A percentile compares a stretch with the other conserved stretches of the same genome.
Conservation (phyloP, 768 basidiomycete genomes). For the Trametes maxima region DNA sequence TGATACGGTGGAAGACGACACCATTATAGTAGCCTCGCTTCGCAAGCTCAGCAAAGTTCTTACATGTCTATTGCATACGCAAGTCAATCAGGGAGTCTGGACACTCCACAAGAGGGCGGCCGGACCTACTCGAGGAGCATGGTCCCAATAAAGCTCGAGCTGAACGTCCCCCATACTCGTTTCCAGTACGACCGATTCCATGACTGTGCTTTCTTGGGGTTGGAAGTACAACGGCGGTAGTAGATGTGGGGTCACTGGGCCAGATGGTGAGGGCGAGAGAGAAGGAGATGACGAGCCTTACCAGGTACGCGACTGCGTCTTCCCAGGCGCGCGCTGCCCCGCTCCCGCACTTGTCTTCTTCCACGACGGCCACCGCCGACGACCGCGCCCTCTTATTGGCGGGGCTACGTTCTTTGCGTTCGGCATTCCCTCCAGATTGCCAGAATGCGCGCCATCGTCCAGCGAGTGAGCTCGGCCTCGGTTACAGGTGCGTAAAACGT, state of each 20-base stretch:
- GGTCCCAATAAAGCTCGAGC: slow-evolving; percentile 91
- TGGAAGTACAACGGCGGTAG: slow-evolving; percentile 4
- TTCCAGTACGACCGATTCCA: slow-evolving; percentile 71
- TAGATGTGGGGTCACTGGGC: slow-evolving; percentile 20
- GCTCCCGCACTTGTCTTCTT: slow-evolving; percentile 7
- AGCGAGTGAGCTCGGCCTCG: slow-evolving; percentile 83
- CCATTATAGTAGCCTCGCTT: slow-evolving; percentile 92
- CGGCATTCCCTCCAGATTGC: not conserved
- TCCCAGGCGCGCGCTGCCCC: not conserved
- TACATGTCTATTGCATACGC: slow-evolving; percentile 69
- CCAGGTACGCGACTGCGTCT: slow-evolving; percentile 10
- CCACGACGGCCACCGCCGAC: slow-evolving; percentile 1
- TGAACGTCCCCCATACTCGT: slow-evolving; percentile 86
- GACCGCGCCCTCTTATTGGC: not conserved
- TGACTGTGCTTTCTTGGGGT: not conserved
- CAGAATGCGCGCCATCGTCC: slow-evolving; percentile 82
- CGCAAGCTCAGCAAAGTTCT: slow-evolving; percentile 92
- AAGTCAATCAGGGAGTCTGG: slow-evolving; percentile 17
- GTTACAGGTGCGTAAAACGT: slow-evolving; percentile 59
- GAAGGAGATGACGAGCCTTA: slow-evolving; percentile 3
- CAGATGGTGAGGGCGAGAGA: slow-evolving; percentile 18
- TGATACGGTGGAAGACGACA: slow-evolving; percentile 88
- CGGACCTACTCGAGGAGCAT: slow-evolving; percentile 69
- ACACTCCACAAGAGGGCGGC: not conserved
- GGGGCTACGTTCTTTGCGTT: not conserved